Percentiles rank a stretch among this genome's conserved stretches.
Evolutionary conservation across 1,284 basidiomycete species (phyloP).

Genomic region (Pseudozyma hubeiensis): DNA sequence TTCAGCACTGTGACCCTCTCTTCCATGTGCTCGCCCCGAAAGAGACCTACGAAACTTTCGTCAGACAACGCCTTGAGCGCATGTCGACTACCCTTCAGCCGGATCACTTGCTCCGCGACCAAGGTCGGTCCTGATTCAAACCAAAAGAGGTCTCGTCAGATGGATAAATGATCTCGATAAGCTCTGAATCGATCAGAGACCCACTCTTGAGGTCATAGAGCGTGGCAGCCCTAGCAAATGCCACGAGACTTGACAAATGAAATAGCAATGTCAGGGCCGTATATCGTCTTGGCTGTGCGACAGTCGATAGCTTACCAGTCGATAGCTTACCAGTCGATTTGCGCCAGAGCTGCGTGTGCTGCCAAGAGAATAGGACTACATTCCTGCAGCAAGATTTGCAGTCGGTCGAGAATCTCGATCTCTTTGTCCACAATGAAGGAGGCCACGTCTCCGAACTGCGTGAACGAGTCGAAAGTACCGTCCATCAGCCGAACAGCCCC

Average conservation of each 20-base stretch:
- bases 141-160: neutral
- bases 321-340: slow-evolving; percentile 48
- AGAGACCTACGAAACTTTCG: slow-evolving; percentile 36
- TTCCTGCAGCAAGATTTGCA: slow-evolving; percentile 18
- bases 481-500: neutral
- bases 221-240: slow-evolving; percentile 37
- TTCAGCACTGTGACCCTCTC: neutral
- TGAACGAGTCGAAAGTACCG: too few species aligned
- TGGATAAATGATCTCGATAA: neutral
- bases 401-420: slow-evolving; percentile 39
- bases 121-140: slow-evolving; percentile 24
- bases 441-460: slow-evolving; percentile 43
- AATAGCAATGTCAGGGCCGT: neutral
- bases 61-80: slow-evolving; percentile 42
- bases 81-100: slow-evolving; percentile 37
- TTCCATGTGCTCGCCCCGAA: neutral
- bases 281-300: too few species aligned
- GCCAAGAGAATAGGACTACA: slow-evolving; percentile 20
- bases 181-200: neutral
- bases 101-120: slow-evolving; percentile 28
- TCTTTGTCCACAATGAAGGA: slow-evolving; percentile 47
- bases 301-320: slow-evolving; percentile 31
- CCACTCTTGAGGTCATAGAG: slow-evolving; percentile 34
- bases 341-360: slow-evolving; percentile 20
- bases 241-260: slow-evolving; percentile 18